phyloP scores from a whole-genome alignment of 1,284 basidiomycete genomes.

The Pseudozyma pruni region DNA sequence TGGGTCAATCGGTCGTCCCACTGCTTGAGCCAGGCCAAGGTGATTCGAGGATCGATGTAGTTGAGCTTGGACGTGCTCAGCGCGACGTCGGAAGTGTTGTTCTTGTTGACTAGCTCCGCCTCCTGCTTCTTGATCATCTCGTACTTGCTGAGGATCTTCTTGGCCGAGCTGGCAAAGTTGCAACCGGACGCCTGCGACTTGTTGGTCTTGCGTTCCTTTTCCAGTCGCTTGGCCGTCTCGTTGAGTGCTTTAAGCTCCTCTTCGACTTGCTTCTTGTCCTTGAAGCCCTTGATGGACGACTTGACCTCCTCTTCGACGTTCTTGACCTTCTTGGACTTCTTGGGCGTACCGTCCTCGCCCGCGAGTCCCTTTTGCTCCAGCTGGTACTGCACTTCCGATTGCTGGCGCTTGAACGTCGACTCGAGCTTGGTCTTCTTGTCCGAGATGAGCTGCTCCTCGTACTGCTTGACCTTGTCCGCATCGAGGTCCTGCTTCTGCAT shows the following conservation, averaged over 20 bases:
- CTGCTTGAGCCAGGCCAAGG: constrained; percentile 66
- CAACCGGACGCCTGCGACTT: constrained; percentile 73
- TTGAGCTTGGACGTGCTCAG: constrained; percentile 67
- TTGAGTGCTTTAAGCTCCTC: constrained; percentile 78
- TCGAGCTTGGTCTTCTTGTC: constrained; percentile 78
- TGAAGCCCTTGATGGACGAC: constrained; percentile 49
- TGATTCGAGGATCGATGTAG: constrained; percentile 67
- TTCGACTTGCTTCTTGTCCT: constrained; percentile 63
- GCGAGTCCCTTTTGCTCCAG: constrained; percentile 46
- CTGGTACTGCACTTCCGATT: constrained; percentile 62
- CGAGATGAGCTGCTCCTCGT: constrained; percentile 77
- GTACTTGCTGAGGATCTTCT: constrained; percentile 73
- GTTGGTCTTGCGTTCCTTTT: constrained; percentile 82
- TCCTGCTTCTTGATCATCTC: constrained; percentile 64
- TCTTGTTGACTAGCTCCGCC: constrained; percentile 62
- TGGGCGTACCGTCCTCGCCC: constrained; percentile 35
- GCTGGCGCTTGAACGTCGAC: constrained; percentile 73
- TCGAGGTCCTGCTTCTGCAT: constrained; percentile 92
- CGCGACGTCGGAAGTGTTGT: constrained; percentile 65
- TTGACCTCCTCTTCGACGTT: constrained; percentile 51
- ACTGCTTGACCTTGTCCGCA: constrained; percentile 84
- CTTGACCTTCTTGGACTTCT: constrained; percentile 56
- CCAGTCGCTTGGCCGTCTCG: constrained; percentile 79
- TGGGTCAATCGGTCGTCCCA: constrained; percentile 59
- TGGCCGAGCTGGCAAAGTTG: constrained; percentile 71